Conservation (phyloP, 2,329 filamentous ascomycete genomes). For the Metarhizium humberi region DNA sequence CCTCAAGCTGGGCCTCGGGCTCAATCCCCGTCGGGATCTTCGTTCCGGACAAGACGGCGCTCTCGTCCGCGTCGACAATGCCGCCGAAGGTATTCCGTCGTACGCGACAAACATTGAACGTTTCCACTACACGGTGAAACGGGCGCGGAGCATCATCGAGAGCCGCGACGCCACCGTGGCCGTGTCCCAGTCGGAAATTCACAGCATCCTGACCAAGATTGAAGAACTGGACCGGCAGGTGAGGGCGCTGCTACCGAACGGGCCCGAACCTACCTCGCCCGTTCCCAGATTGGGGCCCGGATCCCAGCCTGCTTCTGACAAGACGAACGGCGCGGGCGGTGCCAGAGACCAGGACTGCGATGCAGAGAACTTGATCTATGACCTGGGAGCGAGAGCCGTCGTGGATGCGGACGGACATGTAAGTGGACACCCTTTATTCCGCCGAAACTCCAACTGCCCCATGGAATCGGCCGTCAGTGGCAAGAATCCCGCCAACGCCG, state of each 20-base stretch:
- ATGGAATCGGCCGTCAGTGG: constrained; percentile 10
- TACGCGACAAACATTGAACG: constrained; percentile 8
- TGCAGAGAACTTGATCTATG: constrained; percentile 9
- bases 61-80: neutral
- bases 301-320: neutral
- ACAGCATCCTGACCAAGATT: constrained; percentile 19
- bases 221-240: constrained; percentile 19
- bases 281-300: neutral
- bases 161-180: constrained; percentile 14
- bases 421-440: constrained; percentile 14
- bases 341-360: constrained; percentile 5
- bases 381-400: constrained; percentile 7
- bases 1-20: constrained; percentile 5
- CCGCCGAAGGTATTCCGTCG: constrained; percentile 1
- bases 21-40: constrained; percentile 5
- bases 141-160: constrained; percentile 16
- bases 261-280: neutral
- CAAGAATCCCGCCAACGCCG: neutral
- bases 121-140: constrained; percentile 10
- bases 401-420: constrained; percentile 11
- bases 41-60: neutral
- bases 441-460: constrained; percentile 17
- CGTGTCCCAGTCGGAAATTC: constrained; percentile 14
- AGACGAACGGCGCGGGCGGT: constrained; percentile 3
- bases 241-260: constrained; percentile 12